These are phyloP conservation scores for Alisma plantagoaquatica DNA, from an alignment of 106 monocot genomes.

Conservation along the genomic window DNA sequence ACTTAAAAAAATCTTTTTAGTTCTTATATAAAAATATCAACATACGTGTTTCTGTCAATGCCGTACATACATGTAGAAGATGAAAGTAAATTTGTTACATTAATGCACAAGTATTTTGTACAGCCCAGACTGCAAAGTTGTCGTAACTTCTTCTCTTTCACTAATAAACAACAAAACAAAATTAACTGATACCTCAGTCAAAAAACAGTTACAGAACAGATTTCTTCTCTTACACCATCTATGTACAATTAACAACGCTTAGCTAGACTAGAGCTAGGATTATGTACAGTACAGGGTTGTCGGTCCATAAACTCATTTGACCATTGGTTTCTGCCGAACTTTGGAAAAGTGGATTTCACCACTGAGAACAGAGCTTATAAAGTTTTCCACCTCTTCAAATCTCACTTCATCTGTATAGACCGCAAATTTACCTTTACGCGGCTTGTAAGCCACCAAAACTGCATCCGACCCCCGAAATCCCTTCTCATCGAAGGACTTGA, in stretches of 20 bases:
- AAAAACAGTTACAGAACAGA: too few relatives aligned
- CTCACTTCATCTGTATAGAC: constrained; percentile 35
- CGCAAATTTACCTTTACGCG: constrained; percentile 54
- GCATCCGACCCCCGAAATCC: constrained; percentile 39
- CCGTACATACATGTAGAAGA: too few relatives aligned
- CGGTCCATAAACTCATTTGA: constrained; percentile 19
- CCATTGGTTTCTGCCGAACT: constrained; percentile 33
- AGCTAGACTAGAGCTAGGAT: background rate
- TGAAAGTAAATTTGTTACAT: too few relatives aligned
- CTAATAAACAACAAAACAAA: too few relatives aligned
- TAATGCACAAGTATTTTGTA: too few relatives aligned
- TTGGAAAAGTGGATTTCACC: constrained; percentile 67
- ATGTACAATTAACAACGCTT: background rate
- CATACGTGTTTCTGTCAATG: too few relatives aligned
- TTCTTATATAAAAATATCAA: too few relatives aligned
- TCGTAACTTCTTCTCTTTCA: too few relatives aligned
- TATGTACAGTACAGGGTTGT: background rate
- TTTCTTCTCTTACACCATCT: too few relatives aligned
- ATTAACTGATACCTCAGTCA: too few relatives aligned
- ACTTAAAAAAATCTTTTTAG: too few relatives aligned
- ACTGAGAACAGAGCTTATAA: constrained; percentile 69
- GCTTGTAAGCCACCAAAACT: constrained; percentile 80
- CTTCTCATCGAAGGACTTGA: constrained; percentile 57
- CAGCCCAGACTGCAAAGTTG: too few relatives aligned
- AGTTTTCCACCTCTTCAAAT: constrained; percentile 59